Conservation (phyloP, 2,329 filamentous ascomycete species). For the Alternaria brassicae region DNA sequence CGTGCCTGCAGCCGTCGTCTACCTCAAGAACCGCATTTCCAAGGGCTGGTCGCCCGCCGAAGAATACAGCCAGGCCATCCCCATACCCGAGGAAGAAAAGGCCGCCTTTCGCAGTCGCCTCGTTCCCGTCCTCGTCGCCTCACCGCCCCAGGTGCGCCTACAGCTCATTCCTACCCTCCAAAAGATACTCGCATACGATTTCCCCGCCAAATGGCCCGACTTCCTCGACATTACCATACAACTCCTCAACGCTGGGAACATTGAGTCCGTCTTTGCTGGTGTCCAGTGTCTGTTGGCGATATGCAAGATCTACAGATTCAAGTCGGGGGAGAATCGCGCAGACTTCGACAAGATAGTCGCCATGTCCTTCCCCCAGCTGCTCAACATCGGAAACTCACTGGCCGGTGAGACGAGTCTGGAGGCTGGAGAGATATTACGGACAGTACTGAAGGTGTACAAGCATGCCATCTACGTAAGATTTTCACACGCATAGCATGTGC, state of each 20-base stretch:
- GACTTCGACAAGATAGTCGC: slow-evolving; percentile 97
- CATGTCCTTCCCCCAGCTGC: slow-evolving; percentile 84
- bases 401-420: slow-evolving; percentile 92
- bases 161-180: slow-evolving; percentile 94
- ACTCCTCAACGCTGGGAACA: slow-evolving; percentile 85
- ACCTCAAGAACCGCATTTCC: slow-evolving; percentile 96
- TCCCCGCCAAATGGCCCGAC: slow-evolving; percentile 90
- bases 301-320: slow-evolving; percentile 95
- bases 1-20: slow-evolving; percentile 77
- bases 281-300: slow-evolving; percentile 93
- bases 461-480: slow-evolving; percentile 89
- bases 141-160: slow-evolving; percentile 81
- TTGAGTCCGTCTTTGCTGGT: slow-evolving; percentile 86
- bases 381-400: slow-evolving; percentile 85
- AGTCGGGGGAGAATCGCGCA: slow-evolving; percentile 78
- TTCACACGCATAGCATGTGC: slow-evolving; percentile 10
- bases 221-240: slow-evolving; percentile 94
- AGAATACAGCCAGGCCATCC: slow-evolving; percentile 73
- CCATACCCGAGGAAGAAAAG: slow-evolving; percentile 90
- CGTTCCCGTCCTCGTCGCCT: slow-evolving; percentile 84
- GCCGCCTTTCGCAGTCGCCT: slow-evolving; percentile 83
- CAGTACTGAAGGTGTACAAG: slow-evolving; percentile 96
- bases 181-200: slow-evolving; percentile 95
- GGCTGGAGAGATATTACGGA: slow-evolving; percentile 94
- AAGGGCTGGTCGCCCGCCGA: slow-evolving; percentile 86